Evolutionary conservation across 306 rosid species (phyloP), one percentile per base, ranked within the genome.

Genomic region (Casuarina glauca): DNA sequence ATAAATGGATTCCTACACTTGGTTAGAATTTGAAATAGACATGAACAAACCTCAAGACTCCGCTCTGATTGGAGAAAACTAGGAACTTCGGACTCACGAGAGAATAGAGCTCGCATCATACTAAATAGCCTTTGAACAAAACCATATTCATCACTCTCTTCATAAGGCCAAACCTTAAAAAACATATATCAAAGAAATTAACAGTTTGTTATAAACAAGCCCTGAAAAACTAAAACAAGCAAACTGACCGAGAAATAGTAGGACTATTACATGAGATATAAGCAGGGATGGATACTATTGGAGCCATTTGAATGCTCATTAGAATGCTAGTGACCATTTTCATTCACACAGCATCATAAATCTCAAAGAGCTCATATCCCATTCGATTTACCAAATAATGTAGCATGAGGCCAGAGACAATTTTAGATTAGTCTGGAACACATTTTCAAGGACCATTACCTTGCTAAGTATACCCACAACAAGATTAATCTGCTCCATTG

Each of bases 71-170:
- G 87, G 67, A 81, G 76, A 85, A 83, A 85, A 80, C 78, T 83
- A 63, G 82, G 82, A 83, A 79, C 79, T 85, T 88, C 91, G 5
- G 50, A 66, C 50, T 90, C 94, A 48, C 72, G 83, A 48, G 96
- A 89, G 86, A 89, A 95, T 78, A 95, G 80, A 78, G 84, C 74
- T 78, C 61, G 87, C 97, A 95, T 95, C 92, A 91, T 73, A 67
- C 89, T 83, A 77, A 95, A 95, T 68, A 95, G 93, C 68, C 93
- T 96, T 89, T 92, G 98, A 82, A 95, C 95, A 91, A 92, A 95
- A 70, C 97, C 98, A 79, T 84, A 88, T 79, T 86, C 90, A 43
- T 88, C 86, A 43, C 85, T 87, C 83, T 92, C 91, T 84, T 95
- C 98, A 69, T 92, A 95, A 7, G 98, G 93, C 98, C 98, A 95